These are phyloP conservation scores for Yamadazyma taylorii DNA, from an alignment of 1,139 yeast species.

Conservation along the genomic window DNA sequence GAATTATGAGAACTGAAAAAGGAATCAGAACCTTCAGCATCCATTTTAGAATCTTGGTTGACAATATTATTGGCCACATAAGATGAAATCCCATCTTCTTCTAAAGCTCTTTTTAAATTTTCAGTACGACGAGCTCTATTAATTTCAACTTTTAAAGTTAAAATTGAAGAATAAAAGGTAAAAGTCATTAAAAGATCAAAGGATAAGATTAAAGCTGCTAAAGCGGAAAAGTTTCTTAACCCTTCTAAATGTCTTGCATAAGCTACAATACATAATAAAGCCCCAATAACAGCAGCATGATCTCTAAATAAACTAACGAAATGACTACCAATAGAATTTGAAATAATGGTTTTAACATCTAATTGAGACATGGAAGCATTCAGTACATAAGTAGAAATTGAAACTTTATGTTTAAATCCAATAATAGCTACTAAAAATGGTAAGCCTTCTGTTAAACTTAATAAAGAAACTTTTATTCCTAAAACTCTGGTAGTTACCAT, in stretches of 20 bases:
- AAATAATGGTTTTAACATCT: conserved; percentile 48
- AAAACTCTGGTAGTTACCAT: conserved; percentile 60
- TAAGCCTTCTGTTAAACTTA: conserved; percentile 84
- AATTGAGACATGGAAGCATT: conserved; percentile 35
- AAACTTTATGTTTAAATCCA: conserved; percentile 88
- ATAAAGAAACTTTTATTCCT: conserved; percentile 60
- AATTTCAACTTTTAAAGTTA: conserved; percentile 88
- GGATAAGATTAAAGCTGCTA: conserved; percentile 70
- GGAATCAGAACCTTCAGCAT: conserved; percentile 30
- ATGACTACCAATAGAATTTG: conserved; percentile 63
- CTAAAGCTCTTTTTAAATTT: conserved; percentile 75
- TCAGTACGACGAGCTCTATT: conserved; percentile 85
- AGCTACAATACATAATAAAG: conserved; percentile 64
- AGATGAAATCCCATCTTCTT: conserved; percentile 89
- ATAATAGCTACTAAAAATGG: conserved; percentile 92
- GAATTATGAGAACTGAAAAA: conserved; percentile 27
- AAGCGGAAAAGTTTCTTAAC: conserved; percentile 80
- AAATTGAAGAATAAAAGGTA: conserved; percentile 83
- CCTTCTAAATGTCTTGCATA: conserved; percentile 75
- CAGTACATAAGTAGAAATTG: conserved; percentile 67
- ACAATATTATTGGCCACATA: conserved; percentile 60
- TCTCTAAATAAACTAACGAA: conserved; percentile 77
- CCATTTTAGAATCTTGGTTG: conserved; percentile 59
- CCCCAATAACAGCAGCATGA: conserved; percentile 71
- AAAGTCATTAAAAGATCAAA: conserved; percentile 74